These are phyloP conservation scores for Globisporangium megalacanthum DNA, from an alignment of 352 stramenopile species.

Conservation along the genomic window DNA sequence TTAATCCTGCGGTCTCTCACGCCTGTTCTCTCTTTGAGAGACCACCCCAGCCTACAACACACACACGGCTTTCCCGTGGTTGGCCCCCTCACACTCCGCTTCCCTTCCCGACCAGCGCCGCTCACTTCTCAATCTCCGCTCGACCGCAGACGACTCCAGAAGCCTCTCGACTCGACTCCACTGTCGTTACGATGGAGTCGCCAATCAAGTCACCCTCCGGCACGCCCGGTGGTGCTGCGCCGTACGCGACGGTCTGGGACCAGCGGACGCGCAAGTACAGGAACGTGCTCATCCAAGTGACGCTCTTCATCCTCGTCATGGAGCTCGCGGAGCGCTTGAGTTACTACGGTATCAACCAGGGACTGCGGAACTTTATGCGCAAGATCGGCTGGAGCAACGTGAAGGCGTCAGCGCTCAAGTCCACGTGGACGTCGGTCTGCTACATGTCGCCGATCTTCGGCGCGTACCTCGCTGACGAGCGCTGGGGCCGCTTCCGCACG, in stretches of 20 bases:
- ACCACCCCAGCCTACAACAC: too few species aligned
- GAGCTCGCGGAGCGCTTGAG: constrained; percentile 80
- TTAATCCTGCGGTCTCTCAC: too few species aligned
- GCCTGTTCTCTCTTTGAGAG: too few species aligned
- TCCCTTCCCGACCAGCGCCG: background rate
- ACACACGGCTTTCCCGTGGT: too few species aligned
- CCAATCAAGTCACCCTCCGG: constrained; percentile 5
- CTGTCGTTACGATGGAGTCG: constrained; percentile 1
- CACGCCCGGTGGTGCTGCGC: constrained; percentile 1
- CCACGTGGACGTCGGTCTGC: constrained; percentile 85
- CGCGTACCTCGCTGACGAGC: constrained; percentile 83
- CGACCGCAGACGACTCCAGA: background rate
- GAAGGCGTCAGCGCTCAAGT: constrained; percentile 83
- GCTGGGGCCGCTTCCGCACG: constrained; percentile 80
- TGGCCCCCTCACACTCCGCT: background rate
- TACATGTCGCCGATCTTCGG: constrained; percentile 79
- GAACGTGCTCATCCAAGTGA: constrained; percentile 80
- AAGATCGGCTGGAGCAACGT: constrained; percentile 67
- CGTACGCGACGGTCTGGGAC: constrained; percentile 33
- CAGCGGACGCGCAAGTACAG: constrained; percentile 71
- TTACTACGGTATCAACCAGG: constrained; percentile 87
- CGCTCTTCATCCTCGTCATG: constrained; percentile 82
- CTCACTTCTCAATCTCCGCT: constrained; percentile 9
- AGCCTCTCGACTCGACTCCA: background rate
- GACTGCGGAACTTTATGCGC: constrained; percentile 83